Base-by-base conservation (phyloP, 306 rosid species). In the Vigna hirtella region DNA sequence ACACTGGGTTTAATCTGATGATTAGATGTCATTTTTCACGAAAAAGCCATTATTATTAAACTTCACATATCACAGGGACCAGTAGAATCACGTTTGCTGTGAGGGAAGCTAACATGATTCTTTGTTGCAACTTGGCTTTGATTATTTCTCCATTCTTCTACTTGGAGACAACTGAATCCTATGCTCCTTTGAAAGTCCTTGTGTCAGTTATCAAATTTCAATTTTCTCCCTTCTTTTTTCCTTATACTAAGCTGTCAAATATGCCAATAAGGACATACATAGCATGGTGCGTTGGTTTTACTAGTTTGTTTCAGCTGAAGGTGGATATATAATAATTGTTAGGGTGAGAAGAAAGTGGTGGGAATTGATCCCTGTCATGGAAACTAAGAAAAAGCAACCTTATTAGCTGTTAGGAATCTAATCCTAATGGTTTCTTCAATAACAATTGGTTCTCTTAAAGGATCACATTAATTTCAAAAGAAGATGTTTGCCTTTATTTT, bases 321-420 rank as follows among this genome's bases (percentile, higher is more conserved):
- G 73, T 65, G 70, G 61, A 77, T 72, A 68, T 7, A 68, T 47
- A 45, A 82, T 83, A 42, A 45, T 12, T 42, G 13, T 43, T 49
- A 63, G 36, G 40, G 82, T 6, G 65, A 34, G 26, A 18, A 14
- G 68, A 72, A 73, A 76, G 51, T 42, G 64, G 77, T 42, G 64
- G 77, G 97, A 83, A 88, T 88, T 77, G 91, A 85, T 88, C 86
- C 92, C 82, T 72, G 17, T 71, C 64, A 74, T 30, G 22, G 62
- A 66, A 82, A 85, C 18, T 66, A 76, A 68, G 65, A 53, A 65
- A 77, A 68, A 74, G 78, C 36, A 58, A 42, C 38, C 74, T 16
- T 59, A 13, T 80, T 77, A 66, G 52, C 36, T 42, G 26, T 40
- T 10, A 32, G 24, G 89, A 85, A 85, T 85, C 84, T 69, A 65